phyloP scores from a whole-genome alignment of 192 early-diverging fungal species.

The Entomortierella beljakovae region DNA sequence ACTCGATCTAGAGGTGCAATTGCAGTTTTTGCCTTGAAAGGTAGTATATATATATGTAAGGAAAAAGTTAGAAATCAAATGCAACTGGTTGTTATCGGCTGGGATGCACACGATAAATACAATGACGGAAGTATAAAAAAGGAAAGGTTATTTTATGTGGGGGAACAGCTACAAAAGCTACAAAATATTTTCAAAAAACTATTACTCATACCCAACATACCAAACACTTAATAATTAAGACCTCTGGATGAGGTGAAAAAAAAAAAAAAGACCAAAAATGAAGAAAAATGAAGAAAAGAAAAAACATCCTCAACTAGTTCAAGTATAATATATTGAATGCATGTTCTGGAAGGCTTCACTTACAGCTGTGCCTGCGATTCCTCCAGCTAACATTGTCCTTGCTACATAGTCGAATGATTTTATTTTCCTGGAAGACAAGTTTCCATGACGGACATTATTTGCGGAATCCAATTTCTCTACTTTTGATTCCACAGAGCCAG shows the following conservation, averaged over 20 bases:
- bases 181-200: too few relatives aligned
- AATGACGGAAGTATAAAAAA: too few relatives aligned
- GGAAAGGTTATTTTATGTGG: too few relatives aligned
- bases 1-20: conserved; percentile 88
- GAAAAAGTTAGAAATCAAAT: neutral
- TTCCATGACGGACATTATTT: neutral
- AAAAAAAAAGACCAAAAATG: too few relatives aligned
- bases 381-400: conserved; percentile 62
- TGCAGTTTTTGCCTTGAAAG: conserved; percentile 73
- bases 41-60: neutral
- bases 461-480: conserved; percentile 1
- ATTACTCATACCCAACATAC: too few relatives aligned
- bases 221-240: too few relatives aligned
- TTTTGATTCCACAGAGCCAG: neutral
- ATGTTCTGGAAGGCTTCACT: neutral
- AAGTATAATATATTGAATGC: neutral
- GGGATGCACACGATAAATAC: too few relatives aligned
- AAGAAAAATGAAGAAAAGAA: too few relatives aligned
- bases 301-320: neutral
- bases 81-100: neutral
- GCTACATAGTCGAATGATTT: conserved; percentile 61
- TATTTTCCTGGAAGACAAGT: conserved; percentile 18
- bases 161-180: too few relatives aligned
- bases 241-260: too few relatives aligned
- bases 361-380: conserved; percentile 64